phyloP scores from a whole-genome alignment of 352 stramenopile genomes.

The Elongisporangium undulatum region DNA sequence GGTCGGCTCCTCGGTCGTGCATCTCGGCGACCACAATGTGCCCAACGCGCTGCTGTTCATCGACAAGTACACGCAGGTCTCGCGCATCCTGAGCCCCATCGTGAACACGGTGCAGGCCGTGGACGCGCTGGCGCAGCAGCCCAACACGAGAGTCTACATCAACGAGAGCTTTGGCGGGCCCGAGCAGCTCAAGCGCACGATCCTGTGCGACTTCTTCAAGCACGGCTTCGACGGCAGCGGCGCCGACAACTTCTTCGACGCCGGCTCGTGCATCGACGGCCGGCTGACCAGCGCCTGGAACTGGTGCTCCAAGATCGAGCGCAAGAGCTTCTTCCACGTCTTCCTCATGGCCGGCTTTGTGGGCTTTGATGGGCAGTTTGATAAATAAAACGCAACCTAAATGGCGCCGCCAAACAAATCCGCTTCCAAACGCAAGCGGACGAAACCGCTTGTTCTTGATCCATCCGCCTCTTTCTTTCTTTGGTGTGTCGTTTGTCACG shows the following conservation, averaged over 20 bases:
- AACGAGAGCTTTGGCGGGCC: conserved; percentile 60
- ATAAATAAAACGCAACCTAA: conserved; percentile 44
- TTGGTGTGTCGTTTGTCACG: not conserved
- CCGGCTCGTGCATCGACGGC: conserved; percentile 89
- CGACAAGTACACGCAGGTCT: conserved; percentile 94
- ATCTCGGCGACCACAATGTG: conserved; percentile 94
- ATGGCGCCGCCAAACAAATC: not conserved
- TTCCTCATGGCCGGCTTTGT: conserved; percentile 92
- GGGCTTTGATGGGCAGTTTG: conserved; percentile 92
- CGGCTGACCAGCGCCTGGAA: conserved; percentile 91
- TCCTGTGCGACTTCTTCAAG: conserved; percentile 93
- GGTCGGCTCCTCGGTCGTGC: conserved; percentile 89
- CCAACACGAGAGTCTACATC: conserved; percentile 66
- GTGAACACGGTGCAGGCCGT: conserved; percentile 58
- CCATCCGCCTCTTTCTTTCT: not conserved
- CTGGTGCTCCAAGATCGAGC: conserved; percentile 89
- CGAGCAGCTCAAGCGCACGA: conserved; percentile 66
- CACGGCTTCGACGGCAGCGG: conserved; percentile 91
- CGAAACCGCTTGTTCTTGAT: not conserved
- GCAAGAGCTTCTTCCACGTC: conserved; percentile 90
- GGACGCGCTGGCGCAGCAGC: conserved; percentile 25
- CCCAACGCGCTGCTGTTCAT: conserved; percentile 95
- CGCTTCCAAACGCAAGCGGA: not conserved
- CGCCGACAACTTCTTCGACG: conserved; percentile 85
- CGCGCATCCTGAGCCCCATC: conserved; percentile 58